Percentiles rank a stretch among this genome's conserved stretches.
Evolutionary conservation across 202 grass and related monocot genomes (phyloP).

Genomic region (Dendrocalamus latiflorus): DNA sequence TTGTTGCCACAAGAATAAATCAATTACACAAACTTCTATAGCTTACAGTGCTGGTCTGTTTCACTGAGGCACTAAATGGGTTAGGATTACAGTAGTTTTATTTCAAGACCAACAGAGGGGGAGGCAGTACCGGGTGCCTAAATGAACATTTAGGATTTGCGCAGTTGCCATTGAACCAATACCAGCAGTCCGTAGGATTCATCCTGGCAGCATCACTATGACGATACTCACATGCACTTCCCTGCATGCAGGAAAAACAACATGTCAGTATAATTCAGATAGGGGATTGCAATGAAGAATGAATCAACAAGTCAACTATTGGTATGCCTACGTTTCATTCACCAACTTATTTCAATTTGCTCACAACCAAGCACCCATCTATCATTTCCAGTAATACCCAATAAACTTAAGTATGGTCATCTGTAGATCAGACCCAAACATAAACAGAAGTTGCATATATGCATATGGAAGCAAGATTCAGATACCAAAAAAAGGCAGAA

Average conservation of each 20-base stretch:
- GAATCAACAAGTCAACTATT: background rate
- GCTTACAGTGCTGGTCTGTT: background rate
- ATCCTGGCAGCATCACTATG: constrained; percentile 69
- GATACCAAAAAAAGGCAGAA: too few relatives aligned
- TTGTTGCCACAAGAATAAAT: background rate
- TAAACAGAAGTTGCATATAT: background rate
- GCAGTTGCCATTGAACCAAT: constrained; percentile 73
- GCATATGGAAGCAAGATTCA: background rate
- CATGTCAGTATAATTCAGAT: constrained; percentile 7
- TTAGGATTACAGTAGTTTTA: background rate
- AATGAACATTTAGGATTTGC: constrained; percentile 72
- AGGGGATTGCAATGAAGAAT: background rate
- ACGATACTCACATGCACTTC: constrained; percentile 61
- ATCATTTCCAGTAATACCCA: background rate
- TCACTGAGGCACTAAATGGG: background rate
- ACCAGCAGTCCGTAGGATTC: constrained; percentile 85
- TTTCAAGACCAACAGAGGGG: background rate
- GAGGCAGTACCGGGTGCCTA: constrained; percentile 59
- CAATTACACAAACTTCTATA: background rate
- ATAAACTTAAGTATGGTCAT: background rate
- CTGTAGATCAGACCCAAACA: background rate
- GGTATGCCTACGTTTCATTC: background rate
- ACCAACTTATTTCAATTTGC: background rate
- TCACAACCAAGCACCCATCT: background rate
- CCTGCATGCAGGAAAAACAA: constrained; percentile 33